phyloP scores from a whole-genome alignment of 164 flowering plant species.

The Sextonia rubra region DNA sequence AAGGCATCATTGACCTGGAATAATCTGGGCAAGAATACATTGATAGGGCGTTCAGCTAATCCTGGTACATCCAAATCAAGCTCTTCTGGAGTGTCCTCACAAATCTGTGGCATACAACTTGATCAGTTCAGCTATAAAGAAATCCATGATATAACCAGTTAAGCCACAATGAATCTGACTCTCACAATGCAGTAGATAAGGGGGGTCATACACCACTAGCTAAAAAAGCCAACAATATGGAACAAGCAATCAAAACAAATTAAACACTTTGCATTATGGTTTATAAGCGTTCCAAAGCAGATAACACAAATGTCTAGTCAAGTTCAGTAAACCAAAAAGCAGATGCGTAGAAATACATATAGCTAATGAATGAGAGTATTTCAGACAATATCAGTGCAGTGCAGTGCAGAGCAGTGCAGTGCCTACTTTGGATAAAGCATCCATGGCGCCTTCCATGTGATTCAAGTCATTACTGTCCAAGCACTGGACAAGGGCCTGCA shows the following conservation, averaged over 20 bases:
- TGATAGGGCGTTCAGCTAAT: slow-evolving; percentile 83
- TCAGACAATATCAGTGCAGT: no score
- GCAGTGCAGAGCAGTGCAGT: not conserved
- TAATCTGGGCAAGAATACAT: slow-evolving; percentile 76
- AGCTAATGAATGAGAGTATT: no score
- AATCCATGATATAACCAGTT: not conserved
- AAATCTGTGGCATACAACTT: slow-evolving; percentile 49
- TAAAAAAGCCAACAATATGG: no score
- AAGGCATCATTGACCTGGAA: slow-evolving; percentile 48
- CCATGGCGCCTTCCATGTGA: slow-evolving; percentile 99
- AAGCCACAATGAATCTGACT: no score
- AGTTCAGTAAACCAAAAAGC: no score
- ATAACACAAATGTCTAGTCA: no score
- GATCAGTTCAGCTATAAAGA: slow-evolving; percentile 4
- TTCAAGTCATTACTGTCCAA: slow-evolving; percentile 81
- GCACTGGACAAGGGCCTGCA: slow-evolving; percentile 77
- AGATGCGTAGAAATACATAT: no score
- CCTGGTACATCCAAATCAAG: slow-evolving; percentile 91
- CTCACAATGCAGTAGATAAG: no score
- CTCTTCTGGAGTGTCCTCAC: slow-evolving; percentile 94
- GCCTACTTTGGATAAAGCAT: slow-evolving; percentile 92
- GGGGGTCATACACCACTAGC: no score
- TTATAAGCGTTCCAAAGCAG: no score
- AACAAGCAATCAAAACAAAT: no score
- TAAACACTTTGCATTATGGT: no score